Conservation (phyloP, 2,329 filamentous ascomycete species). For the Venturia effusa region DNA sequence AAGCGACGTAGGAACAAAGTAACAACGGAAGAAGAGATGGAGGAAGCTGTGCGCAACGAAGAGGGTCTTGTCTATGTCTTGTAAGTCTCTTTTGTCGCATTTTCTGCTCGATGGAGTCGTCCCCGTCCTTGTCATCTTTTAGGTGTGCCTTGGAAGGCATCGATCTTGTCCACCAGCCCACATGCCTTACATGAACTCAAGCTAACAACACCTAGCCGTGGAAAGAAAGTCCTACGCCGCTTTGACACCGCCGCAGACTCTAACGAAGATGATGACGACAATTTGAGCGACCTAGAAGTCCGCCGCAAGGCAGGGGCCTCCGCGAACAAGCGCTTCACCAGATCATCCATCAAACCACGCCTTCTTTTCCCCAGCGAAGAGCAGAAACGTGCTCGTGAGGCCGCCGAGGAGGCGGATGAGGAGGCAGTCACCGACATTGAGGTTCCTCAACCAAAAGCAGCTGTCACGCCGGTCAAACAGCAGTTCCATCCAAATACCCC, state of each 20-base stretch:
- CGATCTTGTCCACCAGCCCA: neutral
- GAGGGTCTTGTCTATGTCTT: conserved; percentile 70
- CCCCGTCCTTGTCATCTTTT: neutral
- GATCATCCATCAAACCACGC: conserved; percentile 60
- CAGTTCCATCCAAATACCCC: conserved; percentile 19
- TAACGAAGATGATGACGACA: conserved; percentile 28
- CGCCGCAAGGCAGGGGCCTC: conserved; percentile 26
- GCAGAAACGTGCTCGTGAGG: conserved; percentile 30
- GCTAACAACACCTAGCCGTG: conserved; percentile 48
- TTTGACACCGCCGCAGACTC: conserved; percentile 36
- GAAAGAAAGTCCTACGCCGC: conserved; percentile 67
- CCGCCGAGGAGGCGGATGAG: conserved; percentile 42
- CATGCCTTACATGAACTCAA: neutral
- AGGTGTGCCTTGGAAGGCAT: neutral
- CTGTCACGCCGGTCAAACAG: conserved; percentile 26
- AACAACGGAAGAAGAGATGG: conserved; percentile 47
- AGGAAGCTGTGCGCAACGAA: conserved; percentile 51
- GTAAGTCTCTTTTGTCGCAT: conserved; percentile 47
- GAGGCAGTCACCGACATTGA: conserved; percentile 46
- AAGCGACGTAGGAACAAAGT: conserved; percentile 40
- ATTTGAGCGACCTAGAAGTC: conserved; percentile 21
- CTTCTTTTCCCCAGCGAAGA: conserved; percentile 54
- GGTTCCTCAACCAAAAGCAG: neutral
- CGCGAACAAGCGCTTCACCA: conserved; percentile 44
- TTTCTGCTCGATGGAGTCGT: too few relatives aligned